These are phyloP conservation scores for Ogataea glucozyma DNA, from an alignment of 805 yeast genomes.

Conservation along the genomic window DNA sequence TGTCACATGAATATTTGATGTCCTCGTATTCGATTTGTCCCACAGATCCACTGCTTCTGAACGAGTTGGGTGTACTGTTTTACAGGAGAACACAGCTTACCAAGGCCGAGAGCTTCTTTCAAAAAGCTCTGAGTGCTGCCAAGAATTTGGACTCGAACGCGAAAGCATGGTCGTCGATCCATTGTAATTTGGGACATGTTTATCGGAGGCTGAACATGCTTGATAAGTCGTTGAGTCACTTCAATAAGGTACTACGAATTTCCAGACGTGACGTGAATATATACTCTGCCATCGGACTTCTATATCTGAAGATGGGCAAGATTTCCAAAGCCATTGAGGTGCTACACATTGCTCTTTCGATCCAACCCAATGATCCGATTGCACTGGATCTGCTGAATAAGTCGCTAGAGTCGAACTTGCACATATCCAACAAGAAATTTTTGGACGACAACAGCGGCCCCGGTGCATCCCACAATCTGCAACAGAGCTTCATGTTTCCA, in stretches of 20 bases:
- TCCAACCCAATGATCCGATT: constrained; percentile 78
- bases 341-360: constrained; percentile 78
- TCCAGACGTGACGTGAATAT: constrained; percentile 70
- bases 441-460: constrained; percentile 23
- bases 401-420: constrained; percentile 65
- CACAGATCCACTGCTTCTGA: constrained; percentile 81
- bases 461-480: not conserved
- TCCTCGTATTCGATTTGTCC: constrained; percentile 78
- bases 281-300: constrained; percentile 81
- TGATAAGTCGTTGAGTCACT: constrained; percentile 70
- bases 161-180: constrained; percentile 81
- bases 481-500: not conserved
- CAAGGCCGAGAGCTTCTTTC: constrained; percentile 70
- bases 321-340: constrained; percentile 67
- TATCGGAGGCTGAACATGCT: constrained; percentile 65
- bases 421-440: constrained; percentile 23
- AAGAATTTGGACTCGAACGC: constrained; percentile 72
- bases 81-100: constrained; percentile 70
- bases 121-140: constrained; percentile 71
- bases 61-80: constrained; percentile 90
- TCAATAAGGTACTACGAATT: constrained; percentile 70
- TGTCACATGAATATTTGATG: constrained; percentile 83
- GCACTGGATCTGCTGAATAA: constrained; percentile 79
- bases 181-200: constrained; percentile 86
- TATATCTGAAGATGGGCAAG: constrained; percentile 70